phyloP scores from a whole-genome alignment of 2,329 filamentous ascomycete genomes.

The Pseudonectria foliicola region DNA sequence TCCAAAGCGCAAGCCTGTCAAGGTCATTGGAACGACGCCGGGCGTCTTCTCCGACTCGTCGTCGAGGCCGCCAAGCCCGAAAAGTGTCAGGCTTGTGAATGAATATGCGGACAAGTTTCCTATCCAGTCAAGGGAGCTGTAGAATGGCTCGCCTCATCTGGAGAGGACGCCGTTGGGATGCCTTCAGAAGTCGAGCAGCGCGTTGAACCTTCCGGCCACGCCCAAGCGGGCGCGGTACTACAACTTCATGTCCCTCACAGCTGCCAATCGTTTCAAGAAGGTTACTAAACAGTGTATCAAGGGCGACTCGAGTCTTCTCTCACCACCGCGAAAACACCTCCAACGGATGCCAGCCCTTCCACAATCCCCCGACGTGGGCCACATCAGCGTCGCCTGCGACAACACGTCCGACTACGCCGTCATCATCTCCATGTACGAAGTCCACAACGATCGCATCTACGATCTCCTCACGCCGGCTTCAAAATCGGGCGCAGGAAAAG shows the following conservation, averaged over 20 bases:
- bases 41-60: slow-evolving; percentile 24
- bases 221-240: slow-evolving; percentile 26
- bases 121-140: slow-evolving; percentile 20
- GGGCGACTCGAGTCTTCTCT: slow-evolving; percentile 40
- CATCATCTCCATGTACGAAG: slow-evolving; percentile 95
- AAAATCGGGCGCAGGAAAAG: slow-evolving; percentile 56
- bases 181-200: slow-evolving; percentile 22
- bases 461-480: slow-evolving; percentile 69
- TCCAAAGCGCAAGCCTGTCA: slow-evolving; percentile 12
- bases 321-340: slow-evolving; percentile 53
- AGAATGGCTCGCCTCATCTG: slow-evolving; percentile 20
- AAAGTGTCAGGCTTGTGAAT: slow-evolving; percentile 39
- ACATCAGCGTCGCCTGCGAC: slow-evolving; percentile 53
- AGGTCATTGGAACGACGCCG: slow-evolving; percentile 14
- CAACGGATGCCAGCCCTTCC: slow-evolving; percentile 66
- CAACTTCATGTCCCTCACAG: slow-evolving; percentile 38
- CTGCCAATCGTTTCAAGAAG: slow-evolving; percentile 38
- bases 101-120: slow-evolving; percentile 17
- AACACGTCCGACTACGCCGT: slow-evolving; percentile 75
- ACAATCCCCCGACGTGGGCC: slow-evolving; percentile 65
- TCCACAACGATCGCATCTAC: slow-evolving; percentile 97
- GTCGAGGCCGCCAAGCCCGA: slow-evolving; percentile 24
- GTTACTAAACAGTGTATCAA: slow-evolving; percentile 41
- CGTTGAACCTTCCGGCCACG: slow-evolving; percentile 14
- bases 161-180: slow-evolving; percentile 10